These are phyloP conservation scores for Cercospora sojina DNA, from an alignment of 2,329 filamentous ascomycete species.

Conservation along the genomic window DNA sequence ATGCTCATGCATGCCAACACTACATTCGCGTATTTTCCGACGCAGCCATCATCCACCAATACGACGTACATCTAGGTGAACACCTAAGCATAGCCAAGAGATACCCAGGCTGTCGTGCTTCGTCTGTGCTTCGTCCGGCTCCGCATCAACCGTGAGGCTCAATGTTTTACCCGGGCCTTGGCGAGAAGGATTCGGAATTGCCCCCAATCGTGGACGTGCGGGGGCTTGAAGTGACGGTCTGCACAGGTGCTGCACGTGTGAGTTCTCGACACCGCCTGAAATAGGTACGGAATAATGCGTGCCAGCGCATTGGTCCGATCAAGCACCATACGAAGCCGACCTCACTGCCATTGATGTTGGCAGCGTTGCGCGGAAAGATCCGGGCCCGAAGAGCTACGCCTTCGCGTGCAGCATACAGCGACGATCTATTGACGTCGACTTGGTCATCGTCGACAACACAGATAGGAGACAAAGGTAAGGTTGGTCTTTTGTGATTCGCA, in stretches of 20 bases:
- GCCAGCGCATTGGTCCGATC: conserved; percentile 1
- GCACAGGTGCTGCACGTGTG: neutral
- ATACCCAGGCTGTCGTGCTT: neutral
- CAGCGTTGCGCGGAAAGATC: neutral
- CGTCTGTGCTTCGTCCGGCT: neutral
- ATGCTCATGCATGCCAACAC: neutral
- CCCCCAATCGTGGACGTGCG: neutral
- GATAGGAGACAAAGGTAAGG: neutral
- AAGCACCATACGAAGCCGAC: neutral
- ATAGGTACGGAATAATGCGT: neutral
- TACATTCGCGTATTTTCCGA: neutral
- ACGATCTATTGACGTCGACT: neutral
- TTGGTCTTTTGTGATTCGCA: neutral
- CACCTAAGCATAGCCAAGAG: neutral
- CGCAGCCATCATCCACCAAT: neutral
- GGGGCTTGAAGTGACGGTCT: neutral
- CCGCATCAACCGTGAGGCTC: conserved; percentile 5
- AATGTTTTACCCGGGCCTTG: neutral
- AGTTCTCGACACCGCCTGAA: neutral
- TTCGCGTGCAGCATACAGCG: neutral
- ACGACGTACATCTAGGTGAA: neutral
- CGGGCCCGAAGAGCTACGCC: neutral
- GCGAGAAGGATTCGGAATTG: neutral
- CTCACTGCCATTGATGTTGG: neutral
- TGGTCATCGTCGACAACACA: neutral